These are phyloP conservation scores for Fraxinus dipetala DNA, from an alignment of 305 asterid species.

Conservation along the genomic window DNA sequence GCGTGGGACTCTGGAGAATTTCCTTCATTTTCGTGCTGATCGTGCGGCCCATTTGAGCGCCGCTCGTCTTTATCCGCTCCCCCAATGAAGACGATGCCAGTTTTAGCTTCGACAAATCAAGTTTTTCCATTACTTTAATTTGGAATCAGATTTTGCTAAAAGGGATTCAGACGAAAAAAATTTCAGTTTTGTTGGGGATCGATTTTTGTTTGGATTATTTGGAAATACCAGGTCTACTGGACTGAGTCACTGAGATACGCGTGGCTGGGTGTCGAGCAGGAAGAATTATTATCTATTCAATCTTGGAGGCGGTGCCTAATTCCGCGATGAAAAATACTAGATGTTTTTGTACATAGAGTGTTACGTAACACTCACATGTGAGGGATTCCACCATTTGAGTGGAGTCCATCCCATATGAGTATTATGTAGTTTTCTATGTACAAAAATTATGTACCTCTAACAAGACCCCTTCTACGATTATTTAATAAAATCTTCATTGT, in stretches of 20 bases:
- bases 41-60: conserved; percentile 76
- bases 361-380: too few relatives aligned
- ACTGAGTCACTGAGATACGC: conserved; percentile 3
- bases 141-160: neutral
- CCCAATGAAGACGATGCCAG: conserved; percentile 78
- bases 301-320: neutral
- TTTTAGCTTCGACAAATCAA: conserved; percentile 67
- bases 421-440: too few relatives aligned
- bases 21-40: conserved; percentile 79
- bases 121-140: conserved; percentile 51
- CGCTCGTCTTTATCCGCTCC: conserved; percentile 66
- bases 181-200: neutral
- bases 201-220: neutral
- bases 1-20: conserved; percentile 73
- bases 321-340: too few relatives aligned
- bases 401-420: too few relatives aligned
- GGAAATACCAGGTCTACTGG: neutral
- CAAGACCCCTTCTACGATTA: too few relatives aligned
- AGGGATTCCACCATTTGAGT: too few relatives aligned
- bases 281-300: neutral
- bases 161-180: neutral
- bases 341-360: too few relatives aligned
- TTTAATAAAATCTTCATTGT: too few relatives aligned
- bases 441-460: too few relatives aligned
- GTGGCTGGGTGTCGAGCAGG: neutral